Base-by-base conservation (phyloP, 1,139 yeast species). In the Sugiyamaella japonica region DNA sequence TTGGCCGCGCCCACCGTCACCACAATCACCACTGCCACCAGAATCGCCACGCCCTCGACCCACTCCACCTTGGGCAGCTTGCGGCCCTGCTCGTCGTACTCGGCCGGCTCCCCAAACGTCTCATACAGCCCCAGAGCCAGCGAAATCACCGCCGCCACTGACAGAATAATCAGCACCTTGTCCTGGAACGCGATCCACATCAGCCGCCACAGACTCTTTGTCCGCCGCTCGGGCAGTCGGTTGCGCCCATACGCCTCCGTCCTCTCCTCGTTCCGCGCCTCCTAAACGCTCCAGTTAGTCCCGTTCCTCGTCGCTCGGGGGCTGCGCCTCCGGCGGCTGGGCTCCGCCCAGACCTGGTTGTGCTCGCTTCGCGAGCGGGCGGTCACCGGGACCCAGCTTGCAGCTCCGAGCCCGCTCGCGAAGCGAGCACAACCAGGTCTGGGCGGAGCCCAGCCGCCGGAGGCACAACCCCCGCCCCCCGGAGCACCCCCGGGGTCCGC, bases 21-120 rank as follows among this genome's bases (percentile, higher is more conserved):
- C 40, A 95, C 98, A 58, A 95, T 93, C 8, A 83, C 66, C 29
- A 95, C 88, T 15, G 99, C 99, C 16, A 86, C 88, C 62, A 95
- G 80, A 67, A 95, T 95, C 42, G 99, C 99, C 42, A 91, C 96
- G 62, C 99, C 99, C 75, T 93, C 99, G 48, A 95, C 97, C 97
- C 97, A 90, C 67, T 90, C 96, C 28, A 91, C 93, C 63, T 83
- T 82, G 15, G 97, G 97, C 53, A 84, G 68, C 16, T 81, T 75
- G 23, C 81, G 76, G 23, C 96, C 95, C 62, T 89, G 88, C 10
- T 81, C 84, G 68, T 91, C 97, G 64, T 80, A 80, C 65, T 82
- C 82, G 0, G 90, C 77, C 0, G 85, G 90, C 62, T 87, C 88
- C 41, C 95, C 97, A 72, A 90, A 86, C 1, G 96, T 85, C 72